phyloP scores from a whole-genome alignment of 2,329 filamentous ascomycete genomes.

The Daldinia eschscholtzii region DNA sequence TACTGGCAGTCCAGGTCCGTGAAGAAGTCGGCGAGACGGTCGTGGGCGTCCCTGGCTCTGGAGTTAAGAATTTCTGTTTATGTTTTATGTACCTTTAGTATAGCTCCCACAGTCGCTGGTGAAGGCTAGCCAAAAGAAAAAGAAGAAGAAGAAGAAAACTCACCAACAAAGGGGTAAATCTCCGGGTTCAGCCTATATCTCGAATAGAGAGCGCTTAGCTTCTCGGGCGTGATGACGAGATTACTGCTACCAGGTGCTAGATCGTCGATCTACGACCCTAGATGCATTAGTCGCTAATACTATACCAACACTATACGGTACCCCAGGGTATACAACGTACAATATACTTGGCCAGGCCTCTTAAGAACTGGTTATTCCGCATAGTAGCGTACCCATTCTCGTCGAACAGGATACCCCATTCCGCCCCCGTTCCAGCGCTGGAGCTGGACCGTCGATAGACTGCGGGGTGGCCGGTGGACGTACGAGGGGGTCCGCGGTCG shows the following conservation, averaged over 20 bases:
- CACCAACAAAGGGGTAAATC: conserved; percentile 76
- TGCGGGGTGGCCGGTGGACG: conserved; percentile 24
- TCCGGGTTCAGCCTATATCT: conserved; percentile 74
- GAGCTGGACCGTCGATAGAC: conserved; percentile 30
- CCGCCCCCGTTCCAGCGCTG: conserved; percentile 28
- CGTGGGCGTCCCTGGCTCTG: conserved; percentile 56
- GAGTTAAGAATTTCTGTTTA: conserved; percentile 65
- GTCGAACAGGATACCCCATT: conserved; percentile 83
- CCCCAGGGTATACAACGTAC: conserved; percentile 59
- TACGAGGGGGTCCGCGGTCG: conserved; percentile 40
- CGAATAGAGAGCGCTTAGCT: conserved; percentile 80
- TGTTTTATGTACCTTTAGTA: background rate
- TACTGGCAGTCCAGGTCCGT: conserved; percentile 69
- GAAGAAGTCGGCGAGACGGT: conserved; percentile 71
- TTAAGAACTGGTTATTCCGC: conserved; percentile 77
- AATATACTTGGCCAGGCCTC: conserved; percentile 79
- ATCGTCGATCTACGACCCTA: conserved; percentile 70
- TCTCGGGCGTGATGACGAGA: conserved; percentile 80
- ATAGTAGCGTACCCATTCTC: conserved; percentile 74
- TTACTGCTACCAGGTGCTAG: conserved; percentile 74
- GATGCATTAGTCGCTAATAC: background rate
- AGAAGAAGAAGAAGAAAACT: conserved; percentile 47
- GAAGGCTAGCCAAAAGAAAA: no score
- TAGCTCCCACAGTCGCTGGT: background rate
- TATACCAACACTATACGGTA: background rate